These are phyloP conservation scores for Inga laurina DNA, from an alignment of 306 rosid species.

Conservation along the genomic window DNA sequence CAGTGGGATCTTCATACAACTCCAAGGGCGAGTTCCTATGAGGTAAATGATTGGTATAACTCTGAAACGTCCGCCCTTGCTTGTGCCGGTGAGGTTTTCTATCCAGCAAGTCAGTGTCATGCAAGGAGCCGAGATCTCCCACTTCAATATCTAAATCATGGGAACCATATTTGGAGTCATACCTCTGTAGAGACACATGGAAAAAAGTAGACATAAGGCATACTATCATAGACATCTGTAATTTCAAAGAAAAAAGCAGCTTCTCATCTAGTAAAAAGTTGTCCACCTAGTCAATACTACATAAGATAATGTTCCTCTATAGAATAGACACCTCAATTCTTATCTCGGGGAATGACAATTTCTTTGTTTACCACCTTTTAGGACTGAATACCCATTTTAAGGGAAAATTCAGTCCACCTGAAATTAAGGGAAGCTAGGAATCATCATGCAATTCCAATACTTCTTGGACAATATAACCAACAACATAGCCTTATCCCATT, in stretches of 20 bases:
- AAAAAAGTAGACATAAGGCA: slow-evolving; percentile 26
- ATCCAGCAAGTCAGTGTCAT: slow-evolving; percentile 58
- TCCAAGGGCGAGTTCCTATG: slow-evolving; percentile 65
- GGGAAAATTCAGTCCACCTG: slow-evolving; percentile 10
- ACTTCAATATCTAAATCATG: slow-evolving; percentile 62
- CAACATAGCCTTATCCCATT: too few species aligned
- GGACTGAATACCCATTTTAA: slow-evolving; percentile 8
- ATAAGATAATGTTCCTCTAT: not conserved
- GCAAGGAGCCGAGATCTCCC: slow-evolving; percentile 52
- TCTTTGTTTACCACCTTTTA: not conserved
- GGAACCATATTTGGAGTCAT: slow-evolving; percentile 65
- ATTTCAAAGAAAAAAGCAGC: not conserved
- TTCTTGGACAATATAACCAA: not conserved
- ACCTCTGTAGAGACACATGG: slow-evolving; percentile 54
- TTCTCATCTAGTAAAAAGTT: not conserved
- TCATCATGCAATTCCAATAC: not conserved
- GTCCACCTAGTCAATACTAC: not conserved
- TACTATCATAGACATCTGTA: not conserved
- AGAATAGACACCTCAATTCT: not conserved
- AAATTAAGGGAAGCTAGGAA: slow-evolving; percentile 13
- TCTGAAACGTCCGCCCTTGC: slow-evolving; percentile 42
- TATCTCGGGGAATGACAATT: not conserved
- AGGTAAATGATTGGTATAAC: slow-evolving; percentile 42
- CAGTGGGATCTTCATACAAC: slow-evolving; percentile 60
- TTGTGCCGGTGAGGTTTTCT: slow-evolving; percentile 50